A percentile compares a stretch with the other conserved stretches of the same genome.
These are phyloP conservation scores for Hygrophorus pudorinus DNA, from an alignment of 768 basidiomycete species.

Conservation along the genomic window DNA sequence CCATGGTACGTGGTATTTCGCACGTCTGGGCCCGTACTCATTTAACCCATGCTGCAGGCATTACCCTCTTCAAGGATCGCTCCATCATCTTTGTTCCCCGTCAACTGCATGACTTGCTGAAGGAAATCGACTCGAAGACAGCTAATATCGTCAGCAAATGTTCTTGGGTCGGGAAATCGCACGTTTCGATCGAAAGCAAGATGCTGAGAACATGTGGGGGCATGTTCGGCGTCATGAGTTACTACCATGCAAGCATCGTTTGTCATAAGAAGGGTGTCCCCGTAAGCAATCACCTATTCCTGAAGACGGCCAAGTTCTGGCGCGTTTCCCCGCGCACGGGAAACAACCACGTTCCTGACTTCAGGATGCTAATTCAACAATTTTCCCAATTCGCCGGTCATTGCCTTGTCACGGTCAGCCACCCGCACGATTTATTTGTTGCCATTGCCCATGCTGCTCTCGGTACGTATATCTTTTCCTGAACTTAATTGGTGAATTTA, in stretches of 20 bases:
- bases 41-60: no score
- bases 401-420: not conserved
- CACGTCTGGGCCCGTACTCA: no score
- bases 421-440: not conserved
- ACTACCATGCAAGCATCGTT: not conserved
- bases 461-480: conserved; percentile 1
- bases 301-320: conserved; percentile 1
- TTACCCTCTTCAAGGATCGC: not conserved
- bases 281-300: conserved; percentile 5
- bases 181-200: not conserved
- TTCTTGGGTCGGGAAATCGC: not conserved
- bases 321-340: not conserved
- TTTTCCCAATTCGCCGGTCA: not conserved
- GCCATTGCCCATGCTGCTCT: conserved; percentile 6
- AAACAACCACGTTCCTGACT: not conserved
- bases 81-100: no score
- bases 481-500: not conserved
- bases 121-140: not conserved
- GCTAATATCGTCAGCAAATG: not conserved
- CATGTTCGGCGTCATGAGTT: not conserved
- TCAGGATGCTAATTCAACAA: not conserved
- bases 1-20: no score
- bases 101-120: not conserved
- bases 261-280: not conserved
- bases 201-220: not conserved